A percentile compares a stretch with the other conserved stretches of the same genome.
Evolutionary conservation across 1,284 basidiomycete genomes (phyloP).

Genomic region (Apiotrichum siamense): DNA sequence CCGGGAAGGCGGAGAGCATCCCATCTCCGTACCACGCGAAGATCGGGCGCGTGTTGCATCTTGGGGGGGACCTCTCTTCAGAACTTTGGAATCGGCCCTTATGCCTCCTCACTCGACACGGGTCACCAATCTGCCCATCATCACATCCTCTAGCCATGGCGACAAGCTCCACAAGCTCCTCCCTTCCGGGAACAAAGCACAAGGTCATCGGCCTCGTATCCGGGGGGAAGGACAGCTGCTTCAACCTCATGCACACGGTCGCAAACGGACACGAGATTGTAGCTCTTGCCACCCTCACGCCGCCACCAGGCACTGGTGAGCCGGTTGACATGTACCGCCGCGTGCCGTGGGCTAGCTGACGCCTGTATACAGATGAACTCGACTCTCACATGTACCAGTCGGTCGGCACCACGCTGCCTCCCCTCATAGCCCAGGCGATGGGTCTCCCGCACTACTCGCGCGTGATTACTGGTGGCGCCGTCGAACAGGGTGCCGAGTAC

Average conservation of each 20-base stretch:
- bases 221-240: constrained; percentile 97
- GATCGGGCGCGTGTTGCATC: no score
- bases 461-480: constrained; percentile 71
- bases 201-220: constrained; percentile 93
- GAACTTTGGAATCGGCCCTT: no score
- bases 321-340: background rate
- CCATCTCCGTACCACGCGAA: no score
- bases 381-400: constrained; percentile 99
- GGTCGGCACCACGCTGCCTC: constrained; percentile 90
- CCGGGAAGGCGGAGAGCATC: no score
- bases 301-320: constrained; percentile 74
- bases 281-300: constrained; percentile 82
- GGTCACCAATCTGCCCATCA: background rate
- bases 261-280: constrained; percentile 82
- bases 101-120: no score
- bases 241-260: constrained; percentile 84
- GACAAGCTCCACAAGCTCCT: background rate
- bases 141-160: background rate
- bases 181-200: constrained; percentile 32
- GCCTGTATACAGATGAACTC: constrained; percentile 70
- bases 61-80: no score
- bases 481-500: constrained; percentile 81
- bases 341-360: constrained; percentile 5
- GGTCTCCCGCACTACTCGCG: constrained; percentile 78
- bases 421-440: constrained; percentile 77